These are phyloP conservation scores for Exutisphaerella laricina DNA, from an alignment of 2,329 filamentous ascomycete genomes.

Conservation along the genomic window DNA sequence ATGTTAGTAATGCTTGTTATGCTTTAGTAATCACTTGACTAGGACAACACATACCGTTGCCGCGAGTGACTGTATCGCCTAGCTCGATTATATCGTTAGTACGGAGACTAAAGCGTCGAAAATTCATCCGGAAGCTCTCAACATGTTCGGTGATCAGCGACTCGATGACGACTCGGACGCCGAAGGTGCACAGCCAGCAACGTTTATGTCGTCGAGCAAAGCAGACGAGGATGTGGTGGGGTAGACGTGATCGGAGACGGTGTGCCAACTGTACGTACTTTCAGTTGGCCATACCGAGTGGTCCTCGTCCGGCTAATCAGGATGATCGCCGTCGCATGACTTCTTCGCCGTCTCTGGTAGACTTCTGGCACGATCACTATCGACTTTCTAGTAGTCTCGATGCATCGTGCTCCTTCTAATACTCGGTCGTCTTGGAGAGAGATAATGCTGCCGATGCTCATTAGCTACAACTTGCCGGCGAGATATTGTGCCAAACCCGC, in stretches of 20 bases:
- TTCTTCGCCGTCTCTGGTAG: background rate
- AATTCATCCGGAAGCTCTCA: too few species aligned
- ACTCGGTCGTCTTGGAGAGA: background rate
- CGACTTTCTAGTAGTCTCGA: background rate
- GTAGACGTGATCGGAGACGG: background rate
- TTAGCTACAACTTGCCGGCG: background rate
- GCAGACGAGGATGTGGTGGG: background rate
- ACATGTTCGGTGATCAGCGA: background rate
- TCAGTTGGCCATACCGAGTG: background rate
- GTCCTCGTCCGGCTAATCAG: too few species aligned
- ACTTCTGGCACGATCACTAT: background rate
- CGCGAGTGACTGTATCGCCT: conserved; percentile 27
- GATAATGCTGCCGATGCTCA: background rate
- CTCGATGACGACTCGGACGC: too few species aligned
- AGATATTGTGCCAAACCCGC: background rate
- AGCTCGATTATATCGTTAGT: conserved; percentile 30
- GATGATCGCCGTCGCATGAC: too few species aligned
- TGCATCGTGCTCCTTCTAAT: background rate
- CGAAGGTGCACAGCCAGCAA: background rate
- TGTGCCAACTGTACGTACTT: background rate
- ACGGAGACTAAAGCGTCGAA: conserved; percentile 21
- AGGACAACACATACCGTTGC: conserved; percentile 22
- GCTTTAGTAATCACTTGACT: background rate
- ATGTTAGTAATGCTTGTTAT: too few species aligned
- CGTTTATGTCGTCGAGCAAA: background rate